phyloP scores from a whole-genome alignment of 768 basidiomycete species.

The Mycena chlorophos region DNA sequence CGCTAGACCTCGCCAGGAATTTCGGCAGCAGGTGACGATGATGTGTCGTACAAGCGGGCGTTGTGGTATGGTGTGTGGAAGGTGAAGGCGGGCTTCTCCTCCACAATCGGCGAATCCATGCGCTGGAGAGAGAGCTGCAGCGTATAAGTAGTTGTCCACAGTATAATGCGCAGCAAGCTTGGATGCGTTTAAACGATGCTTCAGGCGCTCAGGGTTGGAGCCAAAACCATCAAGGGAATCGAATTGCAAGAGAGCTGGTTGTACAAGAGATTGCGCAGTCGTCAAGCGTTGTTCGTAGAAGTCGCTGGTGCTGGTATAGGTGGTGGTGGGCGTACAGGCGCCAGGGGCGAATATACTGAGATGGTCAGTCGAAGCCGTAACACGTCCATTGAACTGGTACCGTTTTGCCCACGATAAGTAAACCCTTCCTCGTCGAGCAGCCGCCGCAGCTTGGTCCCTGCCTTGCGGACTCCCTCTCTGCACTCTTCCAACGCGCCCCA shows the following conservation, averaged over 20 bases:
- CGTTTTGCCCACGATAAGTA: slow-evolving; percentile 15
- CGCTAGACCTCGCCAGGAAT: neutral
- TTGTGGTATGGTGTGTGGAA: neutral
- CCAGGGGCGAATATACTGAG: slow-evolving; percentile 17
- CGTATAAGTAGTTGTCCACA: neutral
- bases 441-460: slow-evolving; percentile 61
- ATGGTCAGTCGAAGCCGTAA: neutral
- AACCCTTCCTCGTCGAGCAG: slow-evolving; percentile 57
- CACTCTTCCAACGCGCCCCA: slow-evolving; percentile 70
- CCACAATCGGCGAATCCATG: neutral
- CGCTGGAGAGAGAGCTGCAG: neutral
- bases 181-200: neutral
- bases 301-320: slow-evolving; percentile 3
- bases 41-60: too few species aligned
- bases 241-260: slow-evolving; percentile 7
- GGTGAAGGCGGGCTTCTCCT: neutral
- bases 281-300: neutral
- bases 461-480: slow-evolving; percentile 58
- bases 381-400: neutral
- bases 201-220: neutral
- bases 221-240: neutral
- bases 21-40: too few species aligned
- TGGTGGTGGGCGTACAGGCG: slow-evolving; percentile 14
- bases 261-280: neutral
- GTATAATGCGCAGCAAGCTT: neutral